phyloP scores from a whole-genome alignment of 176 grass and related monocot species.

The Zoysia pacifica region DNA sequence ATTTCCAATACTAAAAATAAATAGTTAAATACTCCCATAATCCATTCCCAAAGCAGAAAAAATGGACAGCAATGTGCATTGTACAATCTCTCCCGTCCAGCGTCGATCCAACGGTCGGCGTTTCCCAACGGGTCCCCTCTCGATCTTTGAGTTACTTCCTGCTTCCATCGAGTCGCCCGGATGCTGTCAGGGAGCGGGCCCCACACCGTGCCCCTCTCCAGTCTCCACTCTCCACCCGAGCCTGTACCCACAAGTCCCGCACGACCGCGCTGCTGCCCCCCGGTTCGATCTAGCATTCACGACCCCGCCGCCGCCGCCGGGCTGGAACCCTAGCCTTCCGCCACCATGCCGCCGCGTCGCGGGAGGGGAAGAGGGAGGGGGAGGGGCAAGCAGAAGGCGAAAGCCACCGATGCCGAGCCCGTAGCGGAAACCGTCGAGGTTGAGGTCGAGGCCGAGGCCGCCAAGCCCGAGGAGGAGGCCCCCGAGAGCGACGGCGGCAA shows the following conservation, averaged over 20 bases:
- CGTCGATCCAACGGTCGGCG: not conserved
- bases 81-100: not conserved
- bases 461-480: constrained; percentile 36
- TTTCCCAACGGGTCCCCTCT: not conserved
- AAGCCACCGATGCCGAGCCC: constrained; percentile 18
- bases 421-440: constrained; percentile 32
- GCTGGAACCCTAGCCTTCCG: constrained; percentile 56
- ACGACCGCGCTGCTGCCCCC: constrained; percentile 17
- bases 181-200: constrained; percentile 27
- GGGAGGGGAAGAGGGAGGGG: constrained; percentile 17
- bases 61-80: not conserved
- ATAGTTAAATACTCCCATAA: not conserved
- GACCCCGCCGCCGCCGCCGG: constrained; percentile 2
- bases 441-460: constrained; percentile 27
- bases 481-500: constrained; percentile 23
- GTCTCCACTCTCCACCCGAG: not conserved
- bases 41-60: not conserved
- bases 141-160: constrained; percentile 8
- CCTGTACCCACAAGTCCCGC: not conserved
- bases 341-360: constrained; percentile 49
- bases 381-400: constrained; percentile 13
- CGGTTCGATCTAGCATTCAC: constrained; percentile 31
- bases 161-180: constrained; percentile 20
- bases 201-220: not conserved
- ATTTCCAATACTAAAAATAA: not conserved